These are phyloP conservation scores for Sporothrix pseudoabietina DNA, from an alignment of 2,329 filamentous ascomycete species.

Conservation along the genomic window DNA sequence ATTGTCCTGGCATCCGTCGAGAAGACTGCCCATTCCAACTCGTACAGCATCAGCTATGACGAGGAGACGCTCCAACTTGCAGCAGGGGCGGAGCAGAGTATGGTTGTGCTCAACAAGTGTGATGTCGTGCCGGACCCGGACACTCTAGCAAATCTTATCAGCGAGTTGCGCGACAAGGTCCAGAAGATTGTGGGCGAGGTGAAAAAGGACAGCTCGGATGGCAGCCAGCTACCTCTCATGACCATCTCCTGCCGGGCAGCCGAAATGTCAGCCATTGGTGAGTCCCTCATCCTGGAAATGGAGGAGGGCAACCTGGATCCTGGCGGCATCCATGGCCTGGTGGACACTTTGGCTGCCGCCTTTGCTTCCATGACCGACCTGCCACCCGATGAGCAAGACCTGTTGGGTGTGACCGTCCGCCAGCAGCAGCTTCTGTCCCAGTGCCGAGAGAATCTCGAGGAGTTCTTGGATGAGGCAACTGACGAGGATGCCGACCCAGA, in stretches of 20 bases:
- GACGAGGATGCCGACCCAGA: conserved; percentile 61
- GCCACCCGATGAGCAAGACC: conserved; percentile 73
- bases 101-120: conserved; percentile 66
- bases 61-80: conserved; percentile 59
- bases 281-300: background rate
- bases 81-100: conserved; percentile 49
- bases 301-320: conserved; percentile 39
- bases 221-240: conserved; percentile 25
- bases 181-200: background rate
- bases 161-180: conserved; percentile 42
- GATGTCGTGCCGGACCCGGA: conserved; percentile 48
- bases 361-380: conserved; percentile 74
- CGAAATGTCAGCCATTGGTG: background rate
- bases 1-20: conserved; percentile 80
- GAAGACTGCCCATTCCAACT: conserved; percentile 39
- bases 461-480: conserved; percentile 65
- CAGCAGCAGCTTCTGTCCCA: conserved; percentile 78
- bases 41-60: conserved; percentile 53
- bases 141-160: conserved; percentile 43
- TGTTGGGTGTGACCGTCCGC: conserved; percentile 86
- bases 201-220: background rate
- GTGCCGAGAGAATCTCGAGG: conserved; percentile 70
- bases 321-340: conserved; percentile 69
- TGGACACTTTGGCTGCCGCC: conserved; percentile 67
- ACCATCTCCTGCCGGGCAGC: conserved; percentile 31